These are phyloP conservation scores for Phytopythium boreale DNA, from an alignment of 352 stramenopile genomes.

Conservation along the genomic window DNA sequence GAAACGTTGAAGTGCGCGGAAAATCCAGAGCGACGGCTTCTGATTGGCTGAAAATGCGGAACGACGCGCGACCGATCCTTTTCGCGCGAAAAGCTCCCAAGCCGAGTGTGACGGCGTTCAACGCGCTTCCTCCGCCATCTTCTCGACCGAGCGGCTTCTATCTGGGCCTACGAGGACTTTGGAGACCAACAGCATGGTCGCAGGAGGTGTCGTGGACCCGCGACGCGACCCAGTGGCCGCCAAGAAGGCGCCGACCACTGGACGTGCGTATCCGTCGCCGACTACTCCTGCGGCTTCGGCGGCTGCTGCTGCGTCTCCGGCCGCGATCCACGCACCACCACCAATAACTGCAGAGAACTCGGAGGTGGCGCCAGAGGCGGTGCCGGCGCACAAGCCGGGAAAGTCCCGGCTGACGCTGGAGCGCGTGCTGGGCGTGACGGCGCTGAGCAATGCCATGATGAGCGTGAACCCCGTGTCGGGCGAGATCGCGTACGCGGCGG, in stretches of 20 bases:
- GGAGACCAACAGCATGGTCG: neutral
- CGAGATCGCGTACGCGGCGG: slow-evolving; percentile 84
- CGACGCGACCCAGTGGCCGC: neutral
- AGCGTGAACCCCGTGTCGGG: slow-evolving; percentile 72
- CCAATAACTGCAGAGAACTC: neutral
- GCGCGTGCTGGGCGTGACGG: slow-evolving; percentile 76
- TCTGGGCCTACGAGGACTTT: too few relatives aligned
- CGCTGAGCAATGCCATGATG: slow-evolving; percentile 70
- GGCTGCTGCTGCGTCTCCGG: neutral
- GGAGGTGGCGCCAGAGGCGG: neutral
- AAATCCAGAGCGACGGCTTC: neutral
- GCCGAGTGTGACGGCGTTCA: neutral
- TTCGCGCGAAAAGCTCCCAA: neutral
- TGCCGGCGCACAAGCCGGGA: slow-evolving; percentile 10
- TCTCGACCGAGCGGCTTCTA: neutral
- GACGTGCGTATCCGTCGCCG: neutral
- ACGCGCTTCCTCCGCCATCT: neutral
- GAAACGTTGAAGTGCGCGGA: neutral
- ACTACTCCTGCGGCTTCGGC: neutral
- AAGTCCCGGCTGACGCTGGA: slow-evolving; percentile 71
- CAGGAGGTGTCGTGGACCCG: neutral
- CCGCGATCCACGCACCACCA: neutral
- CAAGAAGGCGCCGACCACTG: neutral
- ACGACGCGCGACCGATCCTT: slow-evolving; percentile 1
- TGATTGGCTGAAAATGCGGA: slow-evolving; percentile 10